Base-by-base conservation (phyloP, 306 rosid species). In the Lupinus albus region DNA sequence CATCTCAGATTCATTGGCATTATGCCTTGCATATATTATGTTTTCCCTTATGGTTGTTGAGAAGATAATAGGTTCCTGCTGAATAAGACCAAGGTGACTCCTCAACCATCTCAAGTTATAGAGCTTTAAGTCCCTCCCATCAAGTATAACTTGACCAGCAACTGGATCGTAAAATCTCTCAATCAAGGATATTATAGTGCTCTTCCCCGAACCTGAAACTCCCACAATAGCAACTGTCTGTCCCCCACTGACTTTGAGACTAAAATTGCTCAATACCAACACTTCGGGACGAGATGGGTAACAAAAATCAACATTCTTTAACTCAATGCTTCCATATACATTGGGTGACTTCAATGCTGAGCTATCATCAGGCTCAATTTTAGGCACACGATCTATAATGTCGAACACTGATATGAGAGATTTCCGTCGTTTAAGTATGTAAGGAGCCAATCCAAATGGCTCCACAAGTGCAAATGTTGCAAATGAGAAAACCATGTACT, bases 371-470 rank as follows among this genome's bases (percentile, higher is more conserved):
- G 98, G 96, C 33, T 92, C 98, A 67, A 92, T 92, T 82, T 89
- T 87, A 14, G 98, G 98, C 76, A 81, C 81, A 11, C 98, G 91
- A 51, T 92, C 96, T 54, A 92, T 87, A 79, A 92, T 92, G 76
- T 89, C 96, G 80, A 92, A 92, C 66, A 92, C 98, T 42, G 98
- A 89, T 71, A 87, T 77, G 72, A 92, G 95, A 56, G 98, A 89
- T 41, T 89, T 89, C 15, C 98, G 88, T 5, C 98, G 84, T 77
- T 92, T 92, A 53, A 92, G 95, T 49, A 92, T 92, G 83, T 92
- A 92, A 11, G 98, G 98, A 78, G 98, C 98, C 91, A 92, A 80
- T 28, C 98, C 98, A 73, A 92, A 92, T 35, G 98, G 98, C 85
- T 92, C 98, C 78, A 92, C 98, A 47, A 92, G 87, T 3, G 98